Base-by-base conservation (phyloP, 306 rosid species). In the Comarum palustre region DNA sequence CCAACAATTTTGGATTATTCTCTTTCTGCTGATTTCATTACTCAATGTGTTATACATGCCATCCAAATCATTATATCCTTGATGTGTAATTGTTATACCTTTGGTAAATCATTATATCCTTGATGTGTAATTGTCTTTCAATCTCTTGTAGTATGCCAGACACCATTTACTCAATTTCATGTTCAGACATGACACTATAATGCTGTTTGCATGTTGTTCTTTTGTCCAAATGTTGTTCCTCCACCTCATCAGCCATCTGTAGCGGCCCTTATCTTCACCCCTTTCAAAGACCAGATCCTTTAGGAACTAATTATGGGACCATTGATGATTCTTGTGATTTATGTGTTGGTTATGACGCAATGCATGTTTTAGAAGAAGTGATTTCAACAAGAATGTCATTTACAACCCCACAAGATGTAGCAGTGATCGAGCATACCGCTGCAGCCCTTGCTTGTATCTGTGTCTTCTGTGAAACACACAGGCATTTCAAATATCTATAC, bases 1-100 rank as follows among this genome's bases (percentile, higher is more conserved):
- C 97, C 97, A 16, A 89, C 98, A 73, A 93, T 91, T 71, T 83
- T 93, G 86, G 98, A 93, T 82, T 96, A 93, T 89, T 93, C 98
- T 72, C 98, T 93, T 80, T 93, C 98, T 68, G 98, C 98, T 54
- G 98, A 91, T 91, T n/a, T 86, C 98, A 71, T 93, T 91, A 85
- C 97, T 93, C 77, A 93, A 93, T 82, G 96, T 93, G 79, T 78
- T 93, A 71, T 87, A 93, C 79, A 85, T 93, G 96, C 98, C 98
- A 76, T 91, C 98, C 54, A n/a, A n/a, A n/a, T n/a, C n/a, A n/a
- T n/a, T n/a, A n/a, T n/a, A n/a, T n/a, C n/a, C n/a, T n/a, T n/a
- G n/a, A n/a, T n/a, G n/a, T n/a, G n/a, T n/a, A n/a, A n/a, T n/a
- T n/a, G 47, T 47, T 47, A 39, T 61, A 57, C 48, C 41, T 70